phyloP scores from a whole-genome alignment of 768 basidiomycete species.

The Amanita phalloides region DNA sequence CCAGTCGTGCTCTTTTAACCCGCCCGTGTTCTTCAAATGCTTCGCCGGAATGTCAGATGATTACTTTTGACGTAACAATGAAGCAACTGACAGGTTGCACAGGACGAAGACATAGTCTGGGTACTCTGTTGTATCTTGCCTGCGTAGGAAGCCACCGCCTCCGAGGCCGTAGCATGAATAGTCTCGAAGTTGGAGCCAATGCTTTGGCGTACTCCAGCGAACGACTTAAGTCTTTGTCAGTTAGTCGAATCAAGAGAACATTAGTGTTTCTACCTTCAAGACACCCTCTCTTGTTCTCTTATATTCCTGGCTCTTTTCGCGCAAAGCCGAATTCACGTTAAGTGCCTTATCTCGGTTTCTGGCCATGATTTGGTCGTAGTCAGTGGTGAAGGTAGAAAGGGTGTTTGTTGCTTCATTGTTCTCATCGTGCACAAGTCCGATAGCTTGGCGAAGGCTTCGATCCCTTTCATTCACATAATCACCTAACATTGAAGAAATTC shows the following conservation, averaged over 20 bases:
- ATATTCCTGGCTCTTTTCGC: slow-evolving; percentile 36
- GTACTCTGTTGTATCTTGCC: slow-evolving; percentile 39
- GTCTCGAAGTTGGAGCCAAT: slow-evolving; percentile 31
- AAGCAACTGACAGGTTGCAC: slow-evolving; percentile 28
- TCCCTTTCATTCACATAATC: slow-evolving; percentile 65
- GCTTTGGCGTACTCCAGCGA: slow-evolving; percentile 25
- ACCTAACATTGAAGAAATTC: slow-evolving; percentile 60
- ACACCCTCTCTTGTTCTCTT: slow-evolving; percentile 48
- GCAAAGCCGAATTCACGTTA: slow-evolving; percentile 28
- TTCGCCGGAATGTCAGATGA: slow-evolving; percentile 12
- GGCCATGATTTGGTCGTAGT: slow-evolving; percentile 37
- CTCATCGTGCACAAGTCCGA: slow-evolving; percentile 39
- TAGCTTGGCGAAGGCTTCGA: slow-evolving; percentile 46
- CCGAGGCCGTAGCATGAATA: slow-evolving; percentile 33
- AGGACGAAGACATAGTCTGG: slow-evolving; percentile 31
- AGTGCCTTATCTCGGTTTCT: slow-evolving; percentile 28
- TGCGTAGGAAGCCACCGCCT: slow-evolving; percentile 40
- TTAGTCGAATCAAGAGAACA: background rate
- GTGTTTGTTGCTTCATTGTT: slow-evolving; percentile 47
- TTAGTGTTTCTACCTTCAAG: slow-evolving; percentile 35
- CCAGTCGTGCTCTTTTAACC: slow-evolving; percentile 59
- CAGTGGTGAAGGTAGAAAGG: slow-evolving; percentile 33
- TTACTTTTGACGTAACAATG: background rate
- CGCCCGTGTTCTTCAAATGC: slow-evolving; percentile 52
- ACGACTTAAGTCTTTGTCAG: slow-evolving; percentile 20